Percentiles rank a stretch among this genome's conserved stretches.
Evolutionary conservation across 805 yeast species (phyloP).

Genomic region (Zygotorulaspora danielsina): DNA sequence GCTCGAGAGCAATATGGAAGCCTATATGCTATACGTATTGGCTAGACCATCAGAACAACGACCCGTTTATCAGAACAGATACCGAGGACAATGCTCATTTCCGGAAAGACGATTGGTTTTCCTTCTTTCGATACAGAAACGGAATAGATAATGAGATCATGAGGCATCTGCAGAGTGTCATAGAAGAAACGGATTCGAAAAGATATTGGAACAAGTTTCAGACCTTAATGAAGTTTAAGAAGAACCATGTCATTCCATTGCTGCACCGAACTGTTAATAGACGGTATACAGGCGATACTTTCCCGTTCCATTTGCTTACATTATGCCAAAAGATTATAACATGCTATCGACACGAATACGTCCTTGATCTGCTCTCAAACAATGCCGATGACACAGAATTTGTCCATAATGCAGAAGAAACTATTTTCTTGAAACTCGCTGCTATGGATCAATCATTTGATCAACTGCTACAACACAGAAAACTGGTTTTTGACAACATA

Average conservation of each 20-base stretch:
- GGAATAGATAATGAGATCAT: constrained; percentile 11
- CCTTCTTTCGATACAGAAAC: constrained; percentile 12
- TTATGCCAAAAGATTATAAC: constrained; percentile 15
- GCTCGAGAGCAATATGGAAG: constrained; percentile 16
- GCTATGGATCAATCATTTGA: constrained; percentile 22
- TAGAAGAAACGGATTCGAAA: constrained; percentile 1
- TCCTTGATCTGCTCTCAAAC: constrained; percentile 14
- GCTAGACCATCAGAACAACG: constrained; percentile 14
- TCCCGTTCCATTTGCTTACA: constrained; percentile 12
- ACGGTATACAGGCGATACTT: constrained; percentile 5
- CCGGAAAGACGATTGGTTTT: constrained; percentile 10
- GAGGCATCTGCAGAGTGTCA: constrained; percentile 1
- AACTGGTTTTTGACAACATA: constrained; percentile 8
- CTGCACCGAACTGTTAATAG: constrained; percentile 7
- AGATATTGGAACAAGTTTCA: constrained; percentile 6
- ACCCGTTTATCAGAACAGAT: not conserved
- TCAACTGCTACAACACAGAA: constrained; percentile 16
- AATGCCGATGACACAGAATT: constrained; percentile 9
- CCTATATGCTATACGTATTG: constrained; percentile 17
- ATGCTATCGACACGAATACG: constrained; percentile 17
- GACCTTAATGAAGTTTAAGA: constrained; percentile 11
- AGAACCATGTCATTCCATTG: constrained; percentile 11
- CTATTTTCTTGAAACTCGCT: constrained; percentile 17
- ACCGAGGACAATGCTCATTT: not conserved
- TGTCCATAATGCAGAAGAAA: constrained; percentile 20